These are phyloP conservation scores for Suillus sp. DNA, from an alignment of 768 basidiomycete genomes.

Conservation along the genomic window DNA sequence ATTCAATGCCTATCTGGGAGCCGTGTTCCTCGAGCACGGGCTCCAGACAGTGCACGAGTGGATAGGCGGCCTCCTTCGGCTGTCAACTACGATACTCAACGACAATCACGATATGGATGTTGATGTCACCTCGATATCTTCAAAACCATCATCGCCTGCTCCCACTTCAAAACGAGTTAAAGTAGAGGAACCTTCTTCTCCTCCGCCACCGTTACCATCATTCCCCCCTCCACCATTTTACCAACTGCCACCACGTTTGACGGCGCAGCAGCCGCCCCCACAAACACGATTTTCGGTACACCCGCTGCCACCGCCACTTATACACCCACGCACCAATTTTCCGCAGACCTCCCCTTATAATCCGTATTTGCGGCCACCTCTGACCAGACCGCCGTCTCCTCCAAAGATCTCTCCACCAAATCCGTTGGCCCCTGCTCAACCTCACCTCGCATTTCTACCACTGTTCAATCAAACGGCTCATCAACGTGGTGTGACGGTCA, in stretches of 20 bases:
- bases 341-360: constrained; percentile 31
- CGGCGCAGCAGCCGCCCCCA: constrained; percentile 22
- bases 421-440: constrained; percentile 66
- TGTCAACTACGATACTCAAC: constrained; percentile 23
- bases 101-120: constrained; percentile 21
- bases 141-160: constrained; percentile 15
- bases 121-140: background rate
- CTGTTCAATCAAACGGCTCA: constrained; percentile 74
- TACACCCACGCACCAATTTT: constrained; percentile 14
- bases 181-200: constrained; percentile 26
- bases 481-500: constrained; percentile 63
- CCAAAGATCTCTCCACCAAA: constrained; percentile 46
- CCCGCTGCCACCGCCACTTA: constrained; percentile 22
- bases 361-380: constrained; percentile 26
- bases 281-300: constrained; percentile 37
- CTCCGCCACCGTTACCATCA: constrained; percentile 19
- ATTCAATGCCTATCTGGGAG: constrained; percentile 71
- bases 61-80: constrained; percentile 47
- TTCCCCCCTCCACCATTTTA: constrained; percentile 29
- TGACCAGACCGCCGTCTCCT: constrained; percentile 33
- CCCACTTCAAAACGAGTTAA: constrained; percentile 34
- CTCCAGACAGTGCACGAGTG: constrained; percentile 53
- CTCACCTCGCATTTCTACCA: constrained; percentile 63
- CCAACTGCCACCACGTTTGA: constrained; percentile 32
- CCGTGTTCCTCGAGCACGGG: constrained; percentile 58